These are phyloP conservation scores for Pyrenula massariospora DNA, from an alignment of 495 filamentous ascomycete genomes.

Conservation along the genomic window DNA sequence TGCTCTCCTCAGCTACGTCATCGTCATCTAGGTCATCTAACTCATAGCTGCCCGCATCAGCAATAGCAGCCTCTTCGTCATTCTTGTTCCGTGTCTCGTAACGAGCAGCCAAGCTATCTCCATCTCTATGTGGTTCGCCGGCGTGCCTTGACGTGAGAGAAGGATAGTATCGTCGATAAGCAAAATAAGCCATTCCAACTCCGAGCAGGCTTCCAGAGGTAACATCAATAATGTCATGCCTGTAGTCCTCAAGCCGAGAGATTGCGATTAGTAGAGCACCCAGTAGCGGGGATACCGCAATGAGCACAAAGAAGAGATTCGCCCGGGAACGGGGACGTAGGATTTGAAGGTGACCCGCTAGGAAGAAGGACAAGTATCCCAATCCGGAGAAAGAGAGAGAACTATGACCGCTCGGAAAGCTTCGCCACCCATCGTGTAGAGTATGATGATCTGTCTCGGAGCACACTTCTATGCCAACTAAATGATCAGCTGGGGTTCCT, in stretches of 20 bases:
- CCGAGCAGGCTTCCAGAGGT: constrained; percentile 65
- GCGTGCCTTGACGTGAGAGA: constrained; percentile 21
- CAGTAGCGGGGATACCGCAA: constrained; percentile 57
- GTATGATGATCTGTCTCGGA: constrained; percentile 65
- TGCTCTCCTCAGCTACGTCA: neutral
- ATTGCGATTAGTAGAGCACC: constrained; percentile 82
- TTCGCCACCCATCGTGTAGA: constrained; percentile 86
- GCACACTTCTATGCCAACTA: constrained; percentile 70
- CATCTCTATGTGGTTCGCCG: neutral
- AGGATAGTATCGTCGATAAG: constrained; percentile 64
- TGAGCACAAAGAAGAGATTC: constrained; percentile 36
- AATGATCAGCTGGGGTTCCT: constrained; percentile 48
- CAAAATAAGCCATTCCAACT: constrained; percentile 63
- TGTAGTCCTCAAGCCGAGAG: constrained; percentile 84
- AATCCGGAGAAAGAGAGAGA: constrained; percentile 79
- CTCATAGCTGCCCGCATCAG: neutral
- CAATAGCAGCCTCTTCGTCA: neutral
- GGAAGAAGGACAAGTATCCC: constrained; percentile 69
- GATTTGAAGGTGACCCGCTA: constrained; percentile 67
- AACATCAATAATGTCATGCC: constrained; percentile 93
- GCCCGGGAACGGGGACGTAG: constrained; percentile 59
- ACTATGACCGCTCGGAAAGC: constrained; percentile 82
- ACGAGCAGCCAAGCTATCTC: neutral
- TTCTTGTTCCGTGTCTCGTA: neutral
- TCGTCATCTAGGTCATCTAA: neutral